Evolutionary conservation across 805 yeast species (phyloP).

Genomic region (Pichia ethanolica): DNA sequence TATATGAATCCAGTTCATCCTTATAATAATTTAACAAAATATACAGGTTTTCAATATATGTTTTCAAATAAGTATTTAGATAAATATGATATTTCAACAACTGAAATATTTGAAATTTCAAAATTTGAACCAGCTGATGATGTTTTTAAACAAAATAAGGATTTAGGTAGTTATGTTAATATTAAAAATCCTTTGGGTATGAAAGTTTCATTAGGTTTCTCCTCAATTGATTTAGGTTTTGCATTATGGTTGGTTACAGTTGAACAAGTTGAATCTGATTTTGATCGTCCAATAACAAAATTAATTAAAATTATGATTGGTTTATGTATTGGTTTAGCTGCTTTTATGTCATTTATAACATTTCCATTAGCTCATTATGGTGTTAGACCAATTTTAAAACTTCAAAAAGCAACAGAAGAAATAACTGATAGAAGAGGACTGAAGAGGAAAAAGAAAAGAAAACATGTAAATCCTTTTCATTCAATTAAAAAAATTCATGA

Average conservation of each 20-base stretch:
- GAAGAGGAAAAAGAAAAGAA: constrained; percentile 14
- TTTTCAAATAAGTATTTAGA: constrained; percentile 29
- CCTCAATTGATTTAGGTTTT: constrained; percentile 36
- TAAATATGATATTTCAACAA: constrained; percentile 2
- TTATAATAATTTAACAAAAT: constrained; percentile 16
- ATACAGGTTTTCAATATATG: constrained; percentile 34
- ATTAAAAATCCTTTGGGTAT: constrained; percentile 30
- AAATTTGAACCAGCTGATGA: constrained; percentile 19
- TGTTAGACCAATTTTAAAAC: constrained; percentile 70
- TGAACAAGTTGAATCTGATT: constrained; percentile 51
- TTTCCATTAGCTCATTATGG: constrained; percentile 80
- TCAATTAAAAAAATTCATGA: constrained; percentile 1
- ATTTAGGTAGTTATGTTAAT: constrained; percentile 36
- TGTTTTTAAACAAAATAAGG: constrained; percentile 16
- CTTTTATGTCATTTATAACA: constrained; percentile 63
- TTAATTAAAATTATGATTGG: constrained; percentile 67
- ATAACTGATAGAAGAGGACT: constrained; percentile 39
- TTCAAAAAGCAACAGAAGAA: constrained; percentile 77
- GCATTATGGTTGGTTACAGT: constrained; percentile 69
- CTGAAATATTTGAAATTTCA: constrained; percentile 6
- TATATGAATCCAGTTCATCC: constrained; percentile 20
- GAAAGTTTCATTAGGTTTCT: constrained; percentile 50
- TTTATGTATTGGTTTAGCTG: constrained; percentile 72
- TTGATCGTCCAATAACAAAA: constrained; percentile 53
- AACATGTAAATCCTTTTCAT: constrained; percentile 15